Evolutionary conservation across 345 rosid genomes (phyloP), one percentile per base, ranked within the genome.

Genomic region (Anacardium occidentale): DNA sequence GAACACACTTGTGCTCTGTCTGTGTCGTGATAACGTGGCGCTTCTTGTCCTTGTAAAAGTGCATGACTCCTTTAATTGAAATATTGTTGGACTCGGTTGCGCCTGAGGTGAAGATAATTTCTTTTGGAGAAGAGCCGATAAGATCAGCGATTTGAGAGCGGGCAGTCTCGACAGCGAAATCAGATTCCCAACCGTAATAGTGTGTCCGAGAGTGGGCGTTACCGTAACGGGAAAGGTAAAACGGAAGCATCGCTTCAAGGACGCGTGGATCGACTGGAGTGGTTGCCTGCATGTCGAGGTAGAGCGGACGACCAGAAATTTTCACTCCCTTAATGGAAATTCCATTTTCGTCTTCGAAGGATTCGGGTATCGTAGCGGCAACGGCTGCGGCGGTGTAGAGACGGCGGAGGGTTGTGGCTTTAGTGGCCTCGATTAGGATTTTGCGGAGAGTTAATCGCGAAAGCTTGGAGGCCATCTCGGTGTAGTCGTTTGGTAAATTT

Each of bases 151-250:
- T 86, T 29, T 91, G 91, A 21, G 82, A 76, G 54, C 98, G 91
- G 17, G 99, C 94, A 2, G 86, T 75, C 70, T 95, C 99, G 3
- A 88, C 96, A 2, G 97, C 99, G 67, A 66, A 77, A 65, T 95
- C 98, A 1, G 99, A 94, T 76, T 95, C 99, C 99, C 99, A 95
- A 17, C 99, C 99, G 81, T 80, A 92, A 10, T 92, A 86, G 77
- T 95, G 98, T 56, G 99, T 92, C 6, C 99, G 93, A 8, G 99
- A 95, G 86, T 95, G 99, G 51, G 99, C 96, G 74, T 92, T 95
- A 0, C 98, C 98, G 62, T 79, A 95, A 22, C 88, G 91, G 15
- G 87, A 80, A 72, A 91, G 71, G 65, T 83, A 78, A 64, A 81
- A 95, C 0, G 97, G 96, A 10, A 85, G 88, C 91, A 95, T 95